Conservation (phyloP, 192 early-diverging fungal species). For the Geranomyces michiganensis region DNA sequence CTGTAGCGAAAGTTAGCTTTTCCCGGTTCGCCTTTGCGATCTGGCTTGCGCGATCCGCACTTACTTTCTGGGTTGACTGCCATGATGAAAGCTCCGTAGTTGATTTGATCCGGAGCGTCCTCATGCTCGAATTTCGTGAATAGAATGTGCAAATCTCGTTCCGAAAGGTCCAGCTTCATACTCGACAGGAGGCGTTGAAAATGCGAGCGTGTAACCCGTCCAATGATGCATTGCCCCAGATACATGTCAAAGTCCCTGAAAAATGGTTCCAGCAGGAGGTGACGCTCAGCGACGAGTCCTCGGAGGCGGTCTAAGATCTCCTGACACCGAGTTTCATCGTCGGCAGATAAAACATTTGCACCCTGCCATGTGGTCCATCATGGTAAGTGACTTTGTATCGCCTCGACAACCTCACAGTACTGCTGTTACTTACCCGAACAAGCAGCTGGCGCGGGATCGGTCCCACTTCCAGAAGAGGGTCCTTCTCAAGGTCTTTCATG, state of each 20-base stretch:
- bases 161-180: constrained; percentile 51
- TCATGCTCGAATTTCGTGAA: constrained; percentile 56
- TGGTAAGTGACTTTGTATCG: neutral
- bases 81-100: constrained; percentile 57
- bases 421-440: constrained; percentile 35
- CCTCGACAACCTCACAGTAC: too few species aligned
- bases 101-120: constrained; percentile 44
- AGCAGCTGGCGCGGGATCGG: constrained; percentile 51
- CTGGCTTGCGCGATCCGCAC: constrained; percentile 1
- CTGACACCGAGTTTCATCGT: constrained; percentile 48
- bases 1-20: neutral
- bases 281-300: constrained; percentile 42
- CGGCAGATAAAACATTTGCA: constrained; percentile 41
- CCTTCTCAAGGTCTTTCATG: constrained; percentile 49
- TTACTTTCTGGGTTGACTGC: constrained; percentile 56
- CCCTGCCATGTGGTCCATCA: constrained; percentile 28
- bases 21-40: neutral
- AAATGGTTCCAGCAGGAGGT: constrained; percentile 50
- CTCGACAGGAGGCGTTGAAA: constrained; percentile 54
- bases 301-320: constrained; percentile 43
- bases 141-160: constrained; percentile 54
- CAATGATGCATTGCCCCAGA: constrained; percentile 44
- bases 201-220: constrained; percentile 56
- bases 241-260: constrained; percentile 61
- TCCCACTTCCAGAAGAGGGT: constrained; percentile 49